These are phyloP conservation scores for Huntiella bhutanensis DNA, from an alignment of 2,329 filamentous ascomycete genomes.

Conservation along the genomic window DNA sequence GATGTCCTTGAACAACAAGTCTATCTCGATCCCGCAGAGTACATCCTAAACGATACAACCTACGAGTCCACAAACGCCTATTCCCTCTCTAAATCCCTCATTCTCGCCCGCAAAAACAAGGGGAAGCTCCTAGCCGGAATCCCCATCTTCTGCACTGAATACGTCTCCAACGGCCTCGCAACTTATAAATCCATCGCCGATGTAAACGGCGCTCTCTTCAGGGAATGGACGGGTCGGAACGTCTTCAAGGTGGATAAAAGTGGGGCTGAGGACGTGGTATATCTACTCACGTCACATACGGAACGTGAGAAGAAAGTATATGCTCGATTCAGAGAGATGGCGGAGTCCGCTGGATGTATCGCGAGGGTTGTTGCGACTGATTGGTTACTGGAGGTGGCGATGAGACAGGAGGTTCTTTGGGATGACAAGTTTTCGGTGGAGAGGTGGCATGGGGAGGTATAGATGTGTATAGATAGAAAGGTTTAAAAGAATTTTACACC, in stretches of 20 bases:
- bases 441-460: conserved; percentile 12
- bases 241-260: conserved; percentile 43
- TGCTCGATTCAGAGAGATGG: conserved; percentile 64
- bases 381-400: conserved; percentile 77
- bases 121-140: conserved; percentile 57
- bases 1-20: conserved; percentile 51
- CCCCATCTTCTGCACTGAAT: conserved; percentile 67
- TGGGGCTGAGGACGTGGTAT: conserved; percentile 51
- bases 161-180: conserved; percentile 62
- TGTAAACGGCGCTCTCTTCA: conserved; percentile 72
- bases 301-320: conserved; percentile 55
- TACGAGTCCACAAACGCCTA: conserved; percentile 56
- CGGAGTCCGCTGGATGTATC: conserved; percentile 56
- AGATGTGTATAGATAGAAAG: background rate
- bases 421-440: conserved; percentile 40
- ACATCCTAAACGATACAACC: conserved; percentile 48
- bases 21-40: conserved; percentile 44
- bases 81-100: conserved; percentile 46
- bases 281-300: conserved; percentile 55
- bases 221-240: conserved; percentile 55
- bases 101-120: conserved; percentile 55
- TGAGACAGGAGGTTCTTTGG: conserved; percentile 66
- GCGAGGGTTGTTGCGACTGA: conserved; percentile 68
- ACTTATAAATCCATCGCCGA: conserved; percentile 74
- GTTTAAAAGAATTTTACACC: conserved; percentile 91